Base-by-base conservation (phyloP, 768 basidiomycete genomes). In the Mycena albidolilacea region DNA sequence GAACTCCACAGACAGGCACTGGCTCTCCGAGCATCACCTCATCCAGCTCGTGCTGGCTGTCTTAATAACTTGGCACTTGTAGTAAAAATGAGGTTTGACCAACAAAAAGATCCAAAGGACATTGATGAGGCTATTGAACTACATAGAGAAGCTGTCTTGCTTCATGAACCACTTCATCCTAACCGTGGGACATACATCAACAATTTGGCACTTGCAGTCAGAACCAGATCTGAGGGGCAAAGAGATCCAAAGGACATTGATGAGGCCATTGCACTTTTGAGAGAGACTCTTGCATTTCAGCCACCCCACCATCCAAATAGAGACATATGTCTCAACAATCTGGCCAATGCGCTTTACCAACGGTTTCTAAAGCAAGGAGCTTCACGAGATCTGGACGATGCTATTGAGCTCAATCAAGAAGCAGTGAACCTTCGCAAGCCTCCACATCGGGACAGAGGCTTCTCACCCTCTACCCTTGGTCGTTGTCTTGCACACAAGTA, bases 321-420 rank as follows among this genome's bases (percentile, higher is more conserved):
- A 7, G 2, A 30, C 19, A 1, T 15, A 10, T 44, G 54, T 39
- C 70, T 77, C n/a, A 61, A 66, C 75, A 76, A 77, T 64, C 76
- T 79, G 21, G 74, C 73, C 0, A n/a, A 8, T 68, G 70, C 75
- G 19, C 60, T 79, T 57, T 74, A 55, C 58, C 68, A 65, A 7
- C 77, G 82, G 19, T 72, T 78, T 65, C 64, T 79, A 17, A 78
- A 78, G 8, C 80, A 77, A 76, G 78, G 82, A 12, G 76, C 73
- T 21, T 59, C 43, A 21, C 65, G 70, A 30, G 81, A 79, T 19
- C 71, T 81, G 6, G 77, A 81, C 17, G 60, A 76, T 5, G 77
- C 50, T 9, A 52, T 64, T 39, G 15, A 11, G 12, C 63, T 64
- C 3, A 30, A 64, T 5, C 7, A 30, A 50, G 62, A 64, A n/a